These are phyloP conservation scores for Ilyonectria robusta DNA, from an alignment of 2,329 filamentous ascomycete genomes.

Conservation along the genomic window DNA sequence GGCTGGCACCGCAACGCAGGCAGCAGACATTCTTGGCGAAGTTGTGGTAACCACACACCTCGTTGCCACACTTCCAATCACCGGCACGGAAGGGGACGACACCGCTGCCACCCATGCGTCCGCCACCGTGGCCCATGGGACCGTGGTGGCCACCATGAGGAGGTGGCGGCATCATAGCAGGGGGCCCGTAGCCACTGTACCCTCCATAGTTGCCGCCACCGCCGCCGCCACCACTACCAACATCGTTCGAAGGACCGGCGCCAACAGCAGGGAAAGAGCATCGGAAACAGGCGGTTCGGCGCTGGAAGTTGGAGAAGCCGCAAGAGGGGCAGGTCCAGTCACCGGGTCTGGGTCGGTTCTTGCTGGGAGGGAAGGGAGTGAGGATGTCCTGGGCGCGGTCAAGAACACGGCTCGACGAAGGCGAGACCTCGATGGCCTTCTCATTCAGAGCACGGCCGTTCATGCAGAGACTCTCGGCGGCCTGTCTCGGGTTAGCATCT, in stretches of 20 bases:
- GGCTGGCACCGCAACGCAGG: constrained; percentile 94
- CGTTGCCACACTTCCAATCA: constrained; percentile 98
- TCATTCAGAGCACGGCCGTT: constrained; percentile 98
- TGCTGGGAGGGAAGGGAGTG: constrained; percentile 97
- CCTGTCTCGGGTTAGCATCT: constrained; percentile 66
- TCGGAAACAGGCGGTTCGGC: constrained; percentile 97
- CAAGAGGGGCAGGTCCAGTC: constrained; percentile 99
- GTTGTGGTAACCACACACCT: constrained; percentile 98
- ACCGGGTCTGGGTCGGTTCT: constrained; percentile 96
- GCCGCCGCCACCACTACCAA: constrained; percentile 63
- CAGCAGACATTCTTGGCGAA: constrained; percentile 99
- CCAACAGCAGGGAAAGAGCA: constrained; percentile 98
- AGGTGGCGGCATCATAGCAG: constrained; percentile 85
- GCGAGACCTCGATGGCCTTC: constrained; percentile 98
- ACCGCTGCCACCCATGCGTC: constrained; percentile 85
- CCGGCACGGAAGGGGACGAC: constrained; percentile 97
- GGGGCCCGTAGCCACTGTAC: constrained; percentile 71
- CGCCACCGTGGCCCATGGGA: constrained; percentile 69
- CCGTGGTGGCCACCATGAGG: constrained; percentile 76
- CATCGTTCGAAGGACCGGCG: constrained; percentile 78
- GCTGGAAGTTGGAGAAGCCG: constrained; percentile 99
- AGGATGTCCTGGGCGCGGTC: constrained; percentile 96
- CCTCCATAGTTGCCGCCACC: constrained; percentile 77
- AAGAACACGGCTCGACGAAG: constrained; percentile 95
- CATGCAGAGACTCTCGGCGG: constrained; percentile 98